Evolutionary conservation across 257 asterid species (phyloP), one percentile per base, ranked within the genome.

Genomic region (Rauvolfia tetraphylla): DNA sequence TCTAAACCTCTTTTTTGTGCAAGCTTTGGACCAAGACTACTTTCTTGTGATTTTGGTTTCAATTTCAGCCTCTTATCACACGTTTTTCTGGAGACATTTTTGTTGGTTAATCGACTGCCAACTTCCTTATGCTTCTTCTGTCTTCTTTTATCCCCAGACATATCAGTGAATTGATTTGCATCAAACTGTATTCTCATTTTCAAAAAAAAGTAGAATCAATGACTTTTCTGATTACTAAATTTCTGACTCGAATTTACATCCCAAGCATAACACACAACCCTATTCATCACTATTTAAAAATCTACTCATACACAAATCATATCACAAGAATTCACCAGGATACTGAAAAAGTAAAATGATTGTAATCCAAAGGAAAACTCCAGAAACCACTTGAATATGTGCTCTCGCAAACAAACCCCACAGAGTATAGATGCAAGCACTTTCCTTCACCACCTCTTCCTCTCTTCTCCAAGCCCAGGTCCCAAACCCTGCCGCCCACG

Each of bases 71-170:
- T 89, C 86, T 82, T 77, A 78, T 82, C 83, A 39, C 68, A 73
- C 44, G 81, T 76, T 65, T 81, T 89, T 71, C 84, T 84, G 42
- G 80, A 78, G 68, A 79, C 87, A 41, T 87, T 85, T 69, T 81
- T 88, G 38, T 48, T 66, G 56, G 59, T 84, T 77, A 79, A 41
- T 66, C 62, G 69, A 27, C 42, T 49, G 2, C 51, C 25, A 74
- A 42, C 57, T 53, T 67, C 83, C 83, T 57, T 83, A 17, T 79
- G 78, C 66, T 73, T 80, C 59, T 75, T 80, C 59, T 75, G 80
- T 71, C 75, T 81, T 79, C 81, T 82, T 74, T 85, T 81, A 27
- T 83, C 85, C 68, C 86, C 91, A 49, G 96, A 85, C 96, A 93
- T 91, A 67, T 78, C 75, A 75, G 15, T 29, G 57, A 20, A 61